Conservation (phyloP, 176 grass and related monocot species). For the Carex pumila region DNA sequence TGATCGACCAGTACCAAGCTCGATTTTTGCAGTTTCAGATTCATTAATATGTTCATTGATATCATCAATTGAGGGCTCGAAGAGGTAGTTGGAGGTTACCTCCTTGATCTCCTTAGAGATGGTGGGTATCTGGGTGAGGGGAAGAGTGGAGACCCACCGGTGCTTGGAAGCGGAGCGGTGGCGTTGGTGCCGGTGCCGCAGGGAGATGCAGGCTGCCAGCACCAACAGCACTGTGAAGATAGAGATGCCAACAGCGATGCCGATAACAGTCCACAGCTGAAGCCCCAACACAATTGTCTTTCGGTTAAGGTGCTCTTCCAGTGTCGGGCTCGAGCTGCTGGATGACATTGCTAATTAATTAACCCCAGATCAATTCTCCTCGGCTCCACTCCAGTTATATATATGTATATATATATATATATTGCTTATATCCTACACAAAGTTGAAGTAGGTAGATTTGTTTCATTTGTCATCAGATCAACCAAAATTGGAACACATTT, state of each 20-base stretch:
- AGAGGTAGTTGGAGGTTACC: constrained; percentile 58
- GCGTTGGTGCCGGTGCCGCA: constrained; percentile 40
- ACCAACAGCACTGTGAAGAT: constrained; percentile 65
- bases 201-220: constrained; percentile 53
- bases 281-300: constrained; percentile 81
- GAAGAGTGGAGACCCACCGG: constrained; percentile 16
- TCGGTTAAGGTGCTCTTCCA: constrained; percentile 70
- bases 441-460: background rate
- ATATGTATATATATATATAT: too few species aligned
- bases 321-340: constrained; percentile 37
- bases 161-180: constrained; percentile 35
- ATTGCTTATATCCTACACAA: background rate
- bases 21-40: constrained; percentile 35
- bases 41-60: constrained; percentile 36
- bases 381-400: too few species aligned
- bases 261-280: constrained; percentile 90
- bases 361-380: too few species aligned
- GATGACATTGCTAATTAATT: constrained; percentile 33
- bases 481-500: background rate
- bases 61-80: constrained; percentile 33
- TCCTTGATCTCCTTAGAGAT: constrained; percentile 87
- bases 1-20: constrained; percentile 21
- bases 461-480: background rate
- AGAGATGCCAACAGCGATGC: constrained; percentile 67
- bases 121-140: constrained; percentile 55